Evolutionary conservation across 2,329 filamentous ascomycete genomes (phyloP).

Genomic region (Alternaria panax): DNA sequence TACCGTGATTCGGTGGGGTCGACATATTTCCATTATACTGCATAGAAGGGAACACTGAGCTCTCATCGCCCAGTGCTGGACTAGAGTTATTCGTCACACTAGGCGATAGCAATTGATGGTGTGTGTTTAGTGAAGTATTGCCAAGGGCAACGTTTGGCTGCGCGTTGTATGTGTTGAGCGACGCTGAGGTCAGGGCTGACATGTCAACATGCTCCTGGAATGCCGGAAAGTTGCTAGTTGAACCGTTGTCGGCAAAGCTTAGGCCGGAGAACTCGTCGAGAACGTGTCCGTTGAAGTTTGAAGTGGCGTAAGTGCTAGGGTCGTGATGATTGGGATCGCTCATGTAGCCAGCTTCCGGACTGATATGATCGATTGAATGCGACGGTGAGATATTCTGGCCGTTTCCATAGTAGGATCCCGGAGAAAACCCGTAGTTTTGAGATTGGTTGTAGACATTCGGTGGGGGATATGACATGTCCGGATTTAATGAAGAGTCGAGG

Average conservation of each 20-base stretch:
- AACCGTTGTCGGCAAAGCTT: slow-evolving; percentile 38
- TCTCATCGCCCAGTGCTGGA: slow-evolving; percentile 44
- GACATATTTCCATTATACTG: slow-evolving; percentile 34
- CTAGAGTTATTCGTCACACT: slow-evolving; percentile 48
- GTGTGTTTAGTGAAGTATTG: slow-evolving; percentile 34
- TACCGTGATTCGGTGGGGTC: slow-evolving; percentile 37
- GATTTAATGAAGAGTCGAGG: slow-evolving; percentile 47
- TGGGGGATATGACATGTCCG: slow-evolving; percentile 43
- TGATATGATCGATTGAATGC: slow-evolving; percentile 49
- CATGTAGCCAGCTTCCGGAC: slow-evolving; percentile 45
- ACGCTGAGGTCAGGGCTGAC: slow-evolving; percentile 37
- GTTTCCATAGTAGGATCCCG: slow-evolving; percentile 37
- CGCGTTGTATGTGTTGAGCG: slow-evolving; percentile 42
- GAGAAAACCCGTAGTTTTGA: slow-evolving; percentile 41
- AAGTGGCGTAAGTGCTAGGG: slow-evolving; percentile 43
- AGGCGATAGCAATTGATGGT: slow-evolving; percentile 47
- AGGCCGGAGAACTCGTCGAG: slow-evolving; percentile 41
- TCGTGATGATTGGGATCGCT: slow-evolving; percentile 46
- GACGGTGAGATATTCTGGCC: slow-evolving; percentile 48
- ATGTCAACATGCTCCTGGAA: slow-evolving; percentile 37
- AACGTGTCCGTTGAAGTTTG: slow-evolving; percentile 41
- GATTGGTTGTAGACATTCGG: slow-evolving; percentile 35
- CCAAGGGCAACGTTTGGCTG: slow-evolving; percentile 32
- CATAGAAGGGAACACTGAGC: slow-evolving; percentile 25
- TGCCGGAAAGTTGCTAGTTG: slow-evolving; percentile 28